Percentiles rank a stretch among this genome's conserved stretches.
phyloP scores from a whole-genome alignment of 2,329 filamentous ascomycete species.

The Venturia asperata region DNA sequence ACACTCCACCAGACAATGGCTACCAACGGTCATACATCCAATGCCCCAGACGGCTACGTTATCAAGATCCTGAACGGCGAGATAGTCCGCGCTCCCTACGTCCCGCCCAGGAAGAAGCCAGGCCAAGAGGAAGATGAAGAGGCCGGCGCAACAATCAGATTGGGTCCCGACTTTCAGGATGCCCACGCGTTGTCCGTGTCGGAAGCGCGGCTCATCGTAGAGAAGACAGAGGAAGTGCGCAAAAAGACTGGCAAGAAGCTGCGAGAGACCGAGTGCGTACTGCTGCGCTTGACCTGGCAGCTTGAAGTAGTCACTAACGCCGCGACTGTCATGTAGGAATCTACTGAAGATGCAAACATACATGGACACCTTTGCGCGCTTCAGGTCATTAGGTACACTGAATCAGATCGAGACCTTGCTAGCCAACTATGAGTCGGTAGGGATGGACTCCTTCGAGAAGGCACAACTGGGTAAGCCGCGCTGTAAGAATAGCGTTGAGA shows the following conservation, averaged over 20 bases:
- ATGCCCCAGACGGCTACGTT: conserved; percentile 7
- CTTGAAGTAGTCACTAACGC: background rate
- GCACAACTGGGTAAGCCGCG: conserved; percentile 68
- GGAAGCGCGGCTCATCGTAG: conserved; percentile 86
- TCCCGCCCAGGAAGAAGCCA: conserved; percentile 9
- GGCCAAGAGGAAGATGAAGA: conserved; percentile 72
- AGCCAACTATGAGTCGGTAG: conserved; percentile 60
- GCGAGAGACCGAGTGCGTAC: conserved; percentile 70
- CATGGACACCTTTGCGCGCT: conserved; percentile 87
- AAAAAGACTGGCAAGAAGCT: conserved; percentile 73
- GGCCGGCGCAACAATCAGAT: conserved; percentile 69
- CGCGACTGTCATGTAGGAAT: conserved; percentile 45
- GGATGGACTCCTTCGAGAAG: conserved; percentile 81
- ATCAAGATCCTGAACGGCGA: conserved; percentile 12
- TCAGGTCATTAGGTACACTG: conserved; percentile 91
- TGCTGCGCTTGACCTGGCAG: conserved; percentile 22
- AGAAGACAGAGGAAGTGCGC: conserved; percentile 76
- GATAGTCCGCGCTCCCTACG: conserved; percentile 12
- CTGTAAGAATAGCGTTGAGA: background rate
- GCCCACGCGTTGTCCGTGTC: conserved; percentile 88
- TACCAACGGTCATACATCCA: conserved; percentile 5
- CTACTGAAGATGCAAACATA: conserved; percentile 86
- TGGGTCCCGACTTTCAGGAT: conserved; percentile 80
- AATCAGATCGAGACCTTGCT: conserved; percentile 88
- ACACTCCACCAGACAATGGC: conserved; percentile 13